Evolutionary conservation across 345 rosid species (phyloP), one percentile per base, ranked within the genome.

Genomic region (Moricandia arvensis): DNA sequence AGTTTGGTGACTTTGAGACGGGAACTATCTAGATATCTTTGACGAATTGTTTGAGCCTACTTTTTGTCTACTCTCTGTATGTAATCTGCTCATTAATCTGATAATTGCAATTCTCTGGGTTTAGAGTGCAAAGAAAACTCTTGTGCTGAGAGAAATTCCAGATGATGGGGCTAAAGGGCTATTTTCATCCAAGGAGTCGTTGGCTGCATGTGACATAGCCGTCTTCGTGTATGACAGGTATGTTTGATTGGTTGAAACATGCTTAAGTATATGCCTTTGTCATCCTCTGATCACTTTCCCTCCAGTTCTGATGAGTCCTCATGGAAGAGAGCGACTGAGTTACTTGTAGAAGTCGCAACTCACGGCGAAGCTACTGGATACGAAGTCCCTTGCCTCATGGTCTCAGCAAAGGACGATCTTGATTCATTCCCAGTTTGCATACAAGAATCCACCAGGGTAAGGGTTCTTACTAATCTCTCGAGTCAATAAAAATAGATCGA

Each of bases 341-440:
- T 96, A 71, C 96, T 96, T 57, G 89, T 96, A 75, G 93, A 96
- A 78, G 97, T 96, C 78, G 97, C 98, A 30, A 61, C 87, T 77
- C 91, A 91, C 18, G 96, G 92, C 62, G 99, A 93, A 75, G 85
- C 88, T 77, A 88, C 88, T 61, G 98, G 99, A 67, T 91, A 78
- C 71, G 99, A 91, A 86, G 90, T 96, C 75, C 99, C 98, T 70
- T 91, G 98, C 86, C 88, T 96, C 66, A 86, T 91, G 80, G 88
- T 96, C 55, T 96, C 97, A 4, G 97, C 97, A 9, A 96, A 96
- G 81, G 99, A 93, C 74, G 99, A 96, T 80, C 84, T 96, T 67
- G 93, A 86, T 72, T 87, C 98, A 38, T 96, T 88, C 81, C 93
- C 99, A 15, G 80, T 83, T 85, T 91, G 93, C 65, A 93, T 93